Evolutionary conservation across 2,329 filamentous ascomycete genomes (phyloP), one percentile per base, ranked within the genome.

Genomic region (Fusarium sp.): DNA sequence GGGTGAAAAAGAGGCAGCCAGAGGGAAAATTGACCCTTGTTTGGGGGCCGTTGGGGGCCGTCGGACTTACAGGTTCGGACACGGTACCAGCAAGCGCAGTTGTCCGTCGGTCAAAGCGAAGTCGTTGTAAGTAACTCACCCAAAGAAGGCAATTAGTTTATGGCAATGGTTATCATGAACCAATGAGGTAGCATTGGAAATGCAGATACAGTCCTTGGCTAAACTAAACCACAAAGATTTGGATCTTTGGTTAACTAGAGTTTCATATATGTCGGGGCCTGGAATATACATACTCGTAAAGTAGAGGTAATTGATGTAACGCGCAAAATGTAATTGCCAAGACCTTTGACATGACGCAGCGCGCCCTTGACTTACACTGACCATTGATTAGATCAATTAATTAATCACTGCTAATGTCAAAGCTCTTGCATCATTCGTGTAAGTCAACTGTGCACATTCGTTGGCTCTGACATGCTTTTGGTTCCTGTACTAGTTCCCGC

Each of bases 401-500:
- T 22, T 30, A 6, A 48, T 43, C 34, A 51, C 13, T 20, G 45
- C 24, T 15, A 40, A 27, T 20, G 45, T 38, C 24, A 57, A 27
- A 51, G 41, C 13, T 13, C 18, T 41, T 55, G 24, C 29, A 44
- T 47, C 46, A 32, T 56, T 38, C 49, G 45, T 70, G 43, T 22
- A 64, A 48, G 27, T 49, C 45, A 49, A 49, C 49, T 51, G 65
- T 66, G 62, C 58, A 30, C 59, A n/a, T 53, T 62, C 61, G 34
- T 54, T 41, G 22, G 32, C 56, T 47, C 43, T 18, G 22, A 45
- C 63, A 63, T 70, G 15, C 32, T 52, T 20, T 11, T 20, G 22
- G 20, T 22, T 34, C 38, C 51, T 71, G 60, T 73, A 44, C 60
- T 74, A 74, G 72, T 45, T 74, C 72, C 72, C 72, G 72, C 65